phyloP scores from a whole-genome alignment of 495 filamentous ascomycete genomes.

The Penicillium herquei region DNA sequence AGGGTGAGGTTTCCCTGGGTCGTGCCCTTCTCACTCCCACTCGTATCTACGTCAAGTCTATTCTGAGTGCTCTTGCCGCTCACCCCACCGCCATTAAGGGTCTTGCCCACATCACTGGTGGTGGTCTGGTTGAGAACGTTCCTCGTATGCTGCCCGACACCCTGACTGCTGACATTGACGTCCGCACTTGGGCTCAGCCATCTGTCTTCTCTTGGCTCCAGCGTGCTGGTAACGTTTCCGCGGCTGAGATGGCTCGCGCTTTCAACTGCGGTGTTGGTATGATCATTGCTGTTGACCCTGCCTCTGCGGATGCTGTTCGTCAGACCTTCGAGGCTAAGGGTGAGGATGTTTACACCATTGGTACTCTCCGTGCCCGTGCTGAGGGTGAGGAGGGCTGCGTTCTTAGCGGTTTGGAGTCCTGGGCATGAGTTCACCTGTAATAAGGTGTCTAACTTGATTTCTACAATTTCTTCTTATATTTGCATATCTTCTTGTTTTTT shows the following conservation, averaged over 20 bases:
- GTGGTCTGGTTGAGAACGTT: slow-evolving; percentile 87
- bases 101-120: slow-evolving; percentile 94
- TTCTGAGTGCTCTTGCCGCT: slow-evolving; percentile 57
- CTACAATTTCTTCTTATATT: slow-evolving; percentile 7
- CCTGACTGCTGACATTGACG: slow-evolving; percentile 76
- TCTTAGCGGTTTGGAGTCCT: slow-evolving; percentile 66
- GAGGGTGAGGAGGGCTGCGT: slow-evolving; percentile 63
- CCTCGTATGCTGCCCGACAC: slow-evolving; percentile 82
- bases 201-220: slow-evolving; percentile 84
- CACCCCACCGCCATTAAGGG: slow-evolving; percentile 74
- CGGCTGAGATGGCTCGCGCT: slow-evolving; percentile 78
- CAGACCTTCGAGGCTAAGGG: slow-evolving; percentile 59
- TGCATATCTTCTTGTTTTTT: slow-evolving; percentile 4
- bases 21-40: slow-evolving; percentile 75
- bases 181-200: slow-evolving; percentile 66
- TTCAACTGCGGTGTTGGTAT: slow-evolving; percentile 96
- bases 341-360: slow-evolving; percentile 76
- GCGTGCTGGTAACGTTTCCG: slow-evolving; percentile 66
- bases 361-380: slow-evolving; percentile 55
- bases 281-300: slow-evolving; percentile 69
- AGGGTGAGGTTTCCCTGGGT: slow-evolving; percentile 54
- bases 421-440: slow-evolving; percentile 42
- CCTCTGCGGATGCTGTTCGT: slow-evolving; percentile 23
- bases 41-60: slow-evolving; percentile 73
- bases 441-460: slow-evolving; percentile 9